Percentiles rank a stretch among this genome's conserved stretches.
Conservation (phyloP, 1,139 yeast species). For the Taiozyma onychis region DNA sequence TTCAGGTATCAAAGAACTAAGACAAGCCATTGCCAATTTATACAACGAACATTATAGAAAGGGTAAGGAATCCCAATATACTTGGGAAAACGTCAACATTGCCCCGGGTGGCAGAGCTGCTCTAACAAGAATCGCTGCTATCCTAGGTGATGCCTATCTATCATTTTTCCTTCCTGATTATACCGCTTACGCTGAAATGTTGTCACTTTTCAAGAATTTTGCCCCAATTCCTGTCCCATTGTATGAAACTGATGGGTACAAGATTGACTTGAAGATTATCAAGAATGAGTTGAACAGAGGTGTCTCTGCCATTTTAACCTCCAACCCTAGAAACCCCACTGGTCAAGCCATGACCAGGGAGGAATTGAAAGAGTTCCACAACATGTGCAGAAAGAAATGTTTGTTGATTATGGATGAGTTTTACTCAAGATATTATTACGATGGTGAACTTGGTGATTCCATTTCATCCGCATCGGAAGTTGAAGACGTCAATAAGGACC, state of each 20-base stretch:
- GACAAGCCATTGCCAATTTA: constrained; percentile 58
- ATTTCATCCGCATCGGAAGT: constrained; percentile 51
- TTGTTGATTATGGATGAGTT: constrained; percentile 65
- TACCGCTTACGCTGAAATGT: constrained; percentile 71
- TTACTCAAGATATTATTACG: constrained; percentile 59
- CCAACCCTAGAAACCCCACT: constrained; percentile 66
- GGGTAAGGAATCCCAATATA: constrained; percentile 47
- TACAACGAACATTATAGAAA: constrained; percentile 55
- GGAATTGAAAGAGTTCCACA: constrained; percentile 48
- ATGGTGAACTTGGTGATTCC: constrained; percentile 50
- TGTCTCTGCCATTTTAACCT: constrained; percentile 53
- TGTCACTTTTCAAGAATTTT: constrained; percentile 59
- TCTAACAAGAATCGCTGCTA: constrained; percentile 60
- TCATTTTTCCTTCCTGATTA: constrained; percentile 65
- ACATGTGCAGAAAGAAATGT: constrained; percentile 50
- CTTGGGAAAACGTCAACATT: constrained; percentile 60
- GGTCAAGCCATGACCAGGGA: constrained; percentile 51
- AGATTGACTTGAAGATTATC: constrained; percentile 51
- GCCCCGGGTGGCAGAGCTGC: constrained; percentile 74
- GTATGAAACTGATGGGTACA: constrained; percentile 54
- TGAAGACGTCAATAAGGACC: constrained; percentile 55
- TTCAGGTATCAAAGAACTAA: constrained; percentile 51
- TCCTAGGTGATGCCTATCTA: constrained; percentile 54
- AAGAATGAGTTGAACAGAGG: constrained; percentile 55
- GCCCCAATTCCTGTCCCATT: constrained; percentile 66